phyloP scores from a whole-genome alignment of 2,329 filamentous ascomycete species.

The Fusarium solani-melongenae region DNA sequence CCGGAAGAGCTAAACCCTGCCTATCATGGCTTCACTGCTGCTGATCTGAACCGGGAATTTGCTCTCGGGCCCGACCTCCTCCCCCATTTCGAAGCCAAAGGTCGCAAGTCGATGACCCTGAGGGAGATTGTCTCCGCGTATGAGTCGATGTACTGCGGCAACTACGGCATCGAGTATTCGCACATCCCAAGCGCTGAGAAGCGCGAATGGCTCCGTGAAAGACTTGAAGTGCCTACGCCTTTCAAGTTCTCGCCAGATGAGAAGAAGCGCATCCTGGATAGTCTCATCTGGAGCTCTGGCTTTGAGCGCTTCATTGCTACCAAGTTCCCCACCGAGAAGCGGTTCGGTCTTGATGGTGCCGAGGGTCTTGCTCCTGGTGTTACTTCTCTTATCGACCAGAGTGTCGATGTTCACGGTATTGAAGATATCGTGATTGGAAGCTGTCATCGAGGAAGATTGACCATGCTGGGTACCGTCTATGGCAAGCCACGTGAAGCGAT shows the following conservation, averaged over 20 bases:
- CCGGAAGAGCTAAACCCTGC: slow-evolving; percentile 89
- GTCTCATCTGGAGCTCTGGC: slow-evolving; percentile 96
- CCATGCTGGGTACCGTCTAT: slow-evolving; percentile 96
- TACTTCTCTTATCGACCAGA: slow-evolving; percentile 97
- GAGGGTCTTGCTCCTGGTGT: slow-evolving; percentile 97
- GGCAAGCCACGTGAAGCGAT: slow-evolving; percentile 99
- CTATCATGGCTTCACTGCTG: slow-evolving; percentile 92
- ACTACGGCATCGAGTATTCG: slow-evolving; percentile 97
- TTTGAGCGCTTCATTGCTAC: slow-evolving; percentile 94
- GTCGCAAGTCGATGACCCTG: slow-evolving; percentile 91
- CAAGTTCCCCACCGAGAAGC: slow-evolving; percentile 99
- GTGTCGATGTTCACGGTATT: slow-evolving; percentile 89
- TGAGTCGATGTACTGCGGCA: slow-evolving; percentile 94
- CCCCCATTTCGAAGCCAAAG: slow-evolving; percentile 87
- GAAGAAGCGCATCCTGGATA: slow-evolving; percentile 95
- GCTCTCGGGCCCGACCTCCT: slow-evolving; percentile 91
- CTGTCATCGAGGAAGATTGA: slow-evolving; percentile 97
- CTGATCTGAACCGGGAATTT: slow-evolving; percentile 91
- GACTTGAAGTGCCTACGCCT: slow-evolving; percentile 89
- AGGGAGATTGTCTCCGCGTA: slow-evolving; percentile 91
- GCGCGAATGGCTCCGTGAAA: slow-evolving; percentile 96
- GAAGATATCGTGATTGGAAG: slow-evolving; percentile 99
- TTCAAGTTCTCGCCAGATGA: slow-evolving; percentile 98
- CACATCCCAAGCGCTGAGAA: slow-evolving; percentile 96
- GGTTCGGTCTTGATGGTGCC: slow-evolving; percentile 96